Percentiles rank a stretch among this genome's conserved stretches.
These are phyloP conservation scores for Populus euphratica DNA, from an alignment of 345 rosid species.

Conservation along the genomic window DNA sequence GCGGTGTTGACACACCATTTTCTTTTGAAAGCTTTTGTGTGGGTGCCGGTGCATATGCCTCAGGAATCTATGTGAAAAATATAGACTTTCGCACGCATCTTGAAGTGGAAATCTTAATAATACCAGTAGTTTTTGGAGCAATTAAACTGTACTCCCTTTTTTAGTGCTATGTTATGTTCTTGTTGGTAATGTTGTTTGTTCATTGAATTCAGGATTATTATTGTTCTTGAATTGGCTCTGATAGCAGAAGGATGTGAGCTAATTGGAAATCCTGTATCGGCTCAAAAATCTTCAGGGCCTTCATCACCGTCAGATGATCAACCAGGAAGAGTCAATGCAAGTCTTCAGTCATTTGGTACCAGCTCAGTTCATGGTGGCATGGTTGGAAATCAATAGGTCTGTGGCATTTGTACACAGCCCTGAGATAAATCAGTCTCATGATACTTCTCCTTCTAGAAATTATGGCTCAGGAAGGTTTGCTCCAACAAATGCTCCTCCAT, in stretches of 20 bases:
- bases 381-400: conserved; percentile 31
- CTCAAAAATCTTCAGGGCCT: conserved; percentile 30
- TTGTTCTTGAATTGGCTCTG: conserved; percentile 58
- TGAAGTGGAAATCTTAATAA: neutral
- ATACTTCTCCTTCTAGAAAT: conserved; percentile 23
- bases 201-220: conserved; percentile 54
- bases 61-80: neutral
- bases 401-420: conserved; percentile 35
- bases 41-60: neutral
- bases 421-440: conserved; percentile 30
- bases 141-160: neutral
- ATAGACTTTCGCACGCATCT: neutral
- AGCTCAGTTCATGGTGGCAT: conserved; percentile 18
- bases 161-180: conserved; percentile 4
- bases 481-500: conserved; percentile 33
- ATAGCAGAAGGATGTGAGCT: conserved; percentile 36
- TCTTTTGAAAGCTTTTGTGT: neutral
- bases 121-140: neutral
- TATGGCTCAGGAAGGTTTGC: conserved; percentile 36
- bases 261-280: conserved; percentile 48
- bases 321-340: conserved; percentile 14
- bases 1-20: neutral
- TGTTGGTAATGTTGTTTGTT: conserved; percentile 6
- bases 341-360: conserved; percentile 27
- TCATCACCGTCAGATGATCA: conserved; percentile 33